phyloP scores from a whole-genome alignment of 169 alveolate genomes.

The Amoebophrya sp. region DNA sequence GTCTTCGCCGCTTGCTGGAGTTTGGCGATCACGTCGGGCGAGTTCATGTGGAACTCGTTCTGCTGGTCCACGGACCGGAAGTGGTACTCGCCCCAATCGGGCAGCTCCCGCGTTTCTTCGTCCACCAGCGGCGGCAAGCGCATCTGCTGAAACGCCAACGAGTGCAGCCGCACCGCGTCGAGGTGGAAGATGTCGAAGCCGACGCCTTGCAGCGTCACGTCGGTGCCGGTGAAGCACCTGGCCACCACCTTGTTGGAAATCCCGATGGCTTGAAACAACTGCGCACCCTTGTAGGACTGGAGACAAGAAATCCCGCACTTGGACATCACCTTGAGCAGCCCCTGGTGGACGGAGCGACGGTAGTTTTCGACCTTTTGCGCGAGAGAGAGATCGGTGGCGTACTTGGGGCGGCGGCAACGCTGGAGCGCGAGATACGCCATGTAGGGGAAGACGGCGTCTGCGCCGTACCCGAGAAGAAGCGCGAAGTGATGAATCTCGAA shows the following conservation, averaged over 20 bases:
- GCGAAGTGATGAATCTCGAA: slow-evolving; percentile 35
- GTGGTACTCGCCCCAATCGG: slow-evolving; percentile 46
- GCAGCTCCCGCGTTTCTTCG: slow-evolving; percentile 32
- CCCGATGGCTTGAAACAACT: slow-evolving; percentile 40
- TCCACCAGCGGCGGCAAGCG: slow-evolving; percentile 28
- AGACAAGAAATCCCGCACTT: slow-evolving; percentile 47
- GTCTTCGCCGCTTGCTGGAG: slow-evolving; percentile 43
- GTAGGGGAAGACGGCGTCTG: slow-evolving; percentile 53
- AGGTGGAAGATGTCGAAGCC: slow-evolving; percentile 14
- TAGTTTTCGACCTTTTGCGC: slow-evolving; percentile 35
- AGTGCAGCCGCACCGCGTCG: slow-evolving; percentile 16
- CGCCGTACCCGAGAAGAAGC: slow-evolving; percentile 45
- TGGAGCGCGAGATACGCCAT: slow-evolving; percentile 40
- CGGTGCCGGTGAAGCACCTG: slow-evolving; percentile 28
- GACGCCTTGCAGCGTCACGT: slow-evolving; percentile 22
- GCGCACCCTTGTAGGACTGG: slow-evolving; percentile 49
- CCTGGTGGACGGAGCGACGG: slow-evolving; percentile 21
- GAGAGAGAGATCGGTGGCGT: slow-evolving; percentile 12
- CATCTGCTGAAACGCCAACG: slow-evolving; percentile 35
- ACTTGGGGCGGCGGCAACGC: neutral
- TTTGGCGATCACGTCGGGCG: slow-evolving; percentile 47
- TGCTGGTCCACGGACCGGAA: slow-evolving; percentile 38
- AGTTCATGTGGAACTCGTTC: slow-evolving; percentile 45
- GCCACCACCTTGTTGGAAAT: slow-evolving; percentile 15
- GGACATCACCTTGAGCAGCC: slow-evolving; percentile 47